Conservation (phyloP, 2,329 filamentous ascomycete species). For the Talaromyces pinophilus region DNA sequence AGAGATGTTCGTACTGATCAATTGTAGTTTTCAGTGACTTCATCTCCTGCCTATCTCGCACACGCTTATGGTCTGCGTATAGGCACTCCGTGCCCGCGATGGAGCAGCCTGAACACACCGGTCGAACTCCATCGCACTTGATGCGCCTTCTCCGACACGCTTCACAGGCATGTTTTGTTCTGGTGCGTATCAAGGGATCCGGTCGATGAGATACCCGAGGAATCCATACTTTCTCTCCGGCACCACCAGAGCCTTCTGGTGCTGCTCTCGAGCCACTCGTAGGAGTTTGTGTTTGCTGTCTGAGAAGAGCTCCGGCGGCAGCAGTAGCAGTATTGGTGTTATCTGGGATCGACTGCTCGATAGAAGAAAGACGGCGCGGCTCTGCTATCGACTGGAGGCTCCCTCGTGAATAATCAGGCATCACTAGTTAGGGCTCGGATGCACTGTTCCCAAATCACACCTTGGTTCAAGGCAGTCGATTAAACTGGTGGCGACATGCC, state of each 20-base stretch:
- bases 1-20: constrained; percentile 17
- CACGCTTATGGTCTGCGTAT: constrained; percentile 39
- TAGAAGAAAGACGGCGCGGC: background rate
- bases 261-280: background rate
- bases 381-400: background rate
- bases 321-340: background rate
- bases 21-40: constrained; percentile 25
- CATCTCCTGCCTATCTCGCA: constrained; percentile 39
- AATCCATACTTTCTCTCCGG: constrained; percentile 16
- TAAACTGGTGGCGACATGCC: background rate
- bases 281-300: background rate
- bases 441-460: background rate
- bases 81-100: constrained; percentile 30
- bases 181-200: background rate
- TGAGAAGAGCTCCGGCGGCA: background rate
- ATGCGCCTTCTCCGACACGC: constrained; percentile 39
- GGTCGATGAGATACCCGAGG: background rate
- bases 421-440: background rate
- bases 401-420: constrained; percentile 2
- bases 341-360: background rate
- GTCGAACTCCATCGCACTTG: constrained; percentile 38
- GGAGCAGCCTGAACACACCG: constrained; percentile 32
- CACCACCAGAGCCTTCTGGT: background rate
- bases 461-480: background rate
- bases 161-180: constrained; percentile 34